Base-by-base conservation (phyloP, 768 basidiomycete species). In the Suillus spraguei region DNA sequence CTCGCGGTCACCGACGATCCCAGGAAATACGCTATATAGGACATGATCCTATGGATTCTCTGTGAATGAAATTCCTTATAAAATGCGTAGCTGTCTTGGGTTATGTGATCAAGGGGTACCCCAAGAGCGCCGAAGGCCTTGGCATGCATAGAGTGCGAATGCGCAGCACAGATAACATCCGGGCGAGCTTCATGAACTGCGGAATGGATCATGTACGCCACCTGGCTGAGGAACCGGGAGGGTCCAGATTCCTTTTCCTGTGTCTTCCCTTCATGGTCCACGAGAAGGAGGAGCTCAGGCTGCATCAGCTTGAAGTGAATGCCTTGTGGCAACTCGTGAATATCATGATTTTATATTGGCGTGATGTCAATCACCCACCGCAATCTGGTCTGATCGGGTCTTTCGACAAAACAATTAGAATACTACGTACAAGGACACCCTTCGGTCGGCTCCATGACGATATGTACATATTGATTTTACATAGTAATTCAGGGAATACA, bases 281-380 rank as follows among this genome's bases (percentile, higher is more conserved):
- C 80, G 17, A 83, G 77, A 38, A 84, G 69, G 42, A 85, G 73
- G 69, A 82, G 80, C 4, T 68, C 68, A 0, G 82, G 74, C 62
- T 81, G 78, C 60, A 84, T 80, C 16, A 80, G 67, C 49, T 74
- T 73, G 73, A 83, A 84, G 67, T 82, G 82, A 20, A 79, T 66
- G 24, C 82, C 81, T 77, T 80, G 11, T 6, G 13, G 5, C 53
- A 39, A 44, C 16, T n/a, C n/a, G n/a, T 33, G 60, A 52, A 63
- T 44, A 44, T 59, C 22, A 22, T 38, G 36, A 41, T 14, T 24
- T 38, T 22, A 55, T 55, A 22, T 35, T 38, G 55, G 24, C 4
- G 41, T 33, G 11, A 32, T n/a, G 56, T 50, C 8, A 39, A 71
- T 63, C 63, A 78, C 81, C 64, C 80, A 80, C 1, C 81, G 81